Base-by-base conservation (phyloP, 2,329 filamentous ascomycete genomes). In the Sporothrix humicola region DNA sequence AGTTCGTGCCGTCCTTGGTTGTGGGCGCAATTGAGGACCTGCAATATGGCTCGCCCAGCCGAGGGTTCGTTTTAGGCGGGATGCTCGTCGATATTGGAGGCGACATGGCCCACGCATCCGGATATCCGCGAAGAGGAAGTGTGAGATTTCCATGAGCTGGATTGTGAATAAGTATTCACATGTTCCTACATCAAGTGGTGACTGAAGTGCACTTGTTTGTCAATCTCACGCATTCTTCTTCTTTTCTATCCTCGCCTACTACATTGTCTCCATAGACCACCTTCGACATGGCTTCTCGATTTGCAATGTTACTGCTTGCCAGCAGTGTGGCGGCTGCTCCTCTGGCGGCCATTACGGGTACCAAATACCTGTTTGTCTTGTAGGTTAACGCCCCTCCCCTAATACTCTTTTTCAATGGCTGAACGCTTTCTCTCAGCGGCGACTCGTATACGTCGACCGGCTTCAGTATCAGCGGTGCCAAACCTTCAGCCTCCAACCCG, bases 191-290 rank as follows among this genome's bases (percentile, higher is more conserved):
- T 15, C 8, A 9, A 31, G 5, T 12, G 3, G 3, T 58, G 9
- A 3, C 3, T 2, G 23, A 26, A 26, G 23, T 26, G 54, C 20
- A 15, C 17, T 58, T 20, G 52, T 58, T 31, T 58, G 26, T 2
- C 20, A 13, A 8, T 15, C 15, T 4, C 15, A 8, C 10, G 2
- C 1, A 26, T 26, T 26, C 8, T 31, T 23, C 23, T 58, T 26
- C 17, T 31, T 10, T 89, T 58, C 6, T 26, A 5, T 6, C 10
- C 23, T 23, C 15, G 3, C 15, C 23, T 0, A 26, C 23, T 26
- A 26, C 23, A 26, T 1, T 26, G 23, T 31, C 54, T 6, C 23
- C 52, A 56, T 9, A 2, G n/a, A 1, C 23, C 23, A 23, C n/a
- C 12, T 10, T 10, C 52, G 12, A 3, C n/a, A 56, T 56, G 52